Evolutionary conservation across 305 asterid species (phyloP).

Genomic region (Fraxinus nigra): DNA sequence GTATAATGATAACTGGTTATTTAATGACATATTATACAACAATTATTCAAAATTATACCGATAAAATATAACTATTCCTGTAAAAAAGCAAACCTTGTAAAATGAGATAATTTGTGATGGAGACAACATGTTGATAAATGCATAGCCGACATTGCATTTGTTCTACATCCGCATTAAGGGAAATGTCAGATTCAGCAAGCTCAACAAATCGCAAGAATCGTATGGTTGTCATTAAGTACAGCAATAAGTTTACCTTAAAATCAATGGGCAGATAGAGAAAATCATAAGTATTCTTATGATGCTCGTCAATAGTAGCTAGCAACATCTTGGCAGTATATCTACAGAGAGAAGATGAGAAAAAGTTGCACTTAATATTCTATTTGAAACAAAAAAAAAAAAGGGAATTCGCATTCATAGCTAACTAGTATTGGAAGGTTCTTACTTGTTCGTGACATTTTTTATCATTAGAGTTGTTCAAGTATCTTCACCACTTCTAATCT

Average conservation of each 20-base stretch:
- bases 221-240: not conserved
- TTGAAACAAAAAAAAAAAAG: not conserved
- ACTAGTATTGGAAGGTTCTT: conserved; percentile 9
- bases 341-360: conserved; percentile 12
- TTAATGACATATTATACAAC: not conserved
- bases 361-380: conserved; percentile 5
- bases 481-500: conserved; percentile 61
- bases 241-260: conserved; percentile 51
- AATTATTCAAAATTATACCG: not conserved
- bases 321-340: conserved; percentile 88
- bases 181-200: not conserved
- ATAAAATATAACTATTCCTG: not conserved
- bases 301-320: conserved; percentile 63
- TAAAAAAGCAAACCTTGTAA: conserved; percentile 46
- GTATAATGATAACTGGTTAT: not conserved
- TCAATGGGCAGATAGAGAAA: conserved; percentile 83
- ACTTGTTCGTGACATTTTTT: conserved; percentile 79
- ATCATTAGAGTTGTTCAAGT: conserved; percentile 71
- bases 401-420: not conserved
- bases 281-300: conserved; percentile 60
- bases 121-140: conserved; percentile 73
- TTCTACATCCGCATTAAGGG: conserved; percentile 48
- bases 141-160: conserved; percentile 84
- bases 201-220: not conserved
- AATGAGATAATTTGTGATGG: conserved; percentile 57